Evolutionary conservation across 768 basidiomycete species (phyloP).

Genomic region (Tephrocybe sp.): DNA sequence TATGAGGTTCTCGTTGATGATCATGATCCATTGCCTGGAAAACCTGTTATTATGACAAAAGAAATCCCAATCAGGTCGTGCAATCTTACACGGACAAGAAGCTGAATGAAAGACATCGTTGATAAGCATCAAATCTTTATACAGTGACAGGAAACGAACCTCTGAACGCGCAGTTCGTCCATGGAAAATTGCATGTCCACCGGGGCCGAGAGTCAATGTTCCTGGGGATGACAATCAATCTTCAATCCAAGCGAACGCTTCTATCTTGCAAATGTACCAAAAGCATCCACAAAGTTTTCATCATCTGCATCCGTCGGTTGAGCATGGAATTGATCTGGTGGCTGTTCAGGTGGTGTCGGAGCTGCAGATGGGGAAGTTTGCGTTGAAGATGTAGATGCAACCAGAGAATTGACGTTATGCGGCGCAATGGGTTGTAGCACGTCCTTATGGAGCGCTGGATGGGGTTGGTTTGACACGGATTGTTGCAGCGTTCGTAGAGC

Average conservation of each 20-base stretch:
- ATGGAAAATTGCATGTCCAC: constrained; percentile 55
- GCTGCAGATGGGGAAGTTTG: neutral
- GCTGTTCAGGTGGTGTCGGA: constrained; percentile 1
- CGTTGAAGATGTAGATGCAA: neutral
- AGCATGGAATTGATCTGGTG: neutral
- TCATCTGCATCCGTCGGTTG: constrained; percentile 27
- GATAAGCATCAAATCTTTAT: neutral
- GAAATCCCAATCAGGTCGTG: no score
- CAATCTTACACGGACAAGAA: constrained; percentile 55
- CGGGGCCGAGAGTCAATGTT: constrained; percentile 53
- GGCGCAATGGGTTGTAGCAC: constrained; percentile 6
- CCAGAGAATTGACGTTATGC: neutral
- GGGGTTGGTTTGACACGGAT: constrained; percentile 44
- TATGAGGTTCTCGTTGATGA: constrained; percentile 9
- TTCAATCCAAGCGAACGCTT: neutral
- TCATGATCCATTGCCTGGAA: constrained; percentile 25
- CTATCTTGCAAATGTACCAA: constrained; percentile 30
- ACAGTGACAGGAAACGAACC: constrained; percentile 35
- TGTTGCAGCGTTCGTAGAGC: constrained; percentile 51
- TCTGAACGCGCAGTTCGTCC: constrained; percentile 69
- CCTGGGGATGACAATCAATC: constrained; percentile 30
- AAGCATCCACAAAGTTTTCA: constrained; percentile 45
- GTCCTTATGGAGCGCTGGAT: constrained; percentile 39
- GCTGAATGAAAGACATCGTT: constrained; percentile 34
- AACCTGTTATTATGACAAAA: neutral